Percentiles rank a stretch among this genome's conserved stretches.
phyloP scores from a whole-genome alignment of 1,139 yeast species.

The Spathaspora jeffriesii region DNA sequence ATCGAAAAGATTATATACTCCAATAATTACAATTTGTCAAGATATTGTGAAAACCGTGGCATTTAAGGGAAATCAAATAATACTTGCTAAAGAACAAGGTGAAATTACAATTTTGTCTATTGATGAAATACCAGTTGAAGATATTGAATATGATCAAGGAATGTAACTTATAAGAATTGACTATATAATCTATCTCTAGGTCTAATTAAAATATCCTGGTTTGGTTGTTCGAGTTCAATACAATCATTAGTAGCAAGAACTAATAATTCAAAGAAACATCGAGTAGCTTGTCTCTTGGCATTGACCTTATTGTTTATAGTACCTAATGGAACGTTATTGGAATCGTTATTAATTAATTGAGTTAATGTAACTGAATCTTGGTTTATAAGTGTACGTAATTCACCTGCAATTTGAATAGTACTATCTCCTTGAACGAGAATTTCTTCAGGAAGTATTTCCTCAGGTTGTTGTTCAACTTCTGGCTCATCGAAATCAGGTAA shows the following conservation, averaged over 20 bases:
- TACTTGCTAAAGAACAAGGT: constrained; percentile 6
- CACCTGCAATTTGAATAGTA: constrained; percentile 57
- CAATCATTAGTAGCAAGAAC: constrained; percentile 83
- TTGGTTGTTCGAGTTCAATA: constrained; percentile 49
- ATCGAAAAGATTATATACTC: constrained; percentile 33
- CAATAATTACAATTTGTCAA: constrained; percentile 23
- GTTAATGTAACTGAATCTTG: constrained; percentile 29
- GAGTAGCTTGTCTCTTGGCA: constrained; percentile 63
- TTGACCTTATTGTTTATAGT: constrained; percentile 23
- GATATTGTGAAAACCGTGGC: constrained; percentile 19
- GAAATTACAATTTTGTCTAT: constrained; percentile 7
- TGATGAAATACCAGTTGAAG: constrained; percentile 7
- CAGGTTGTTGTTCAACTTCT: constrained; percentile 12
- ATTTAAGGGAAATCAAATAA: constrained; percentile 20
- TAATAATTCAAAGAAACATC: constrained; percentile 79
- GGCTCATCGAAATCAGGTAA: constrained; percentile 33
- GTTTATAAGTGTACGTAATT: constrained; percentile 39
- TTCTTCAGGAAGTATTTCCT: constrained; percentile 14
- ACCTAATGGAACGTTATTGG: constrained; percentile 29
- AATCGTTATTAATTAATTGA: constrained; percentile 42
- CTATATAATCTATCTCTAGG: constrained; percentile 52
- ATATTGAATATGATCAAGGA: constrained; percentile 12
- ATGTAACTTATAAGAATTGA: constrained; percentile 27
- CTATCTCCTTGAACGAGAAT: constrained; percentile 27
- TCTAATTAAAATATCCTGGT: constrained; percentile 47